A percentile compares a stretch with the other conserved stretches of the same genome.
Evolutionary conservation across 192 early-diverging fungal genomes (phyloP).

Genomic region (Backusella macrospora): DNA sequence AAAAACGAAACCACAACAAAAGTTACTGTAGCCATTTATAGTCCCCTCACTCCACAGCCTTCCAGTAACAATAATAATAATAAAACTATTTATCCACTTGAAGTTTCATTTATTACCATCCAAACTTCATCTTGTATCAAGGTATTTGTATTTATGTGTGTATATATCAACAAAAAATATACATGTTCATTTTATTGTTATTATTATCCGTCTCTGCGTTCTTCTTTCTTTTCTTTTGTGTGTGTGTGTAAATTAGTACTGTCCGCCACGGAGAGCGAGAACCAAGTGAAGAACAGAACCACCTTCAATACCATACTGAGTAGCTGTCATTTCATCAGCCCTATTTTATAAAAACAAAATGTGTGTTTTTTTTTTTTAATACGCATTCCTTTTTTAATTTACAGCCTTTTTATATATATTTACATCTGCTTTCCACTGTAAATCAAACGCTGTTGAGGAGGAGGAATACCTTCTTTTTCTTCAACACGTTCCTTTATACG

Average conservation of each 20-base stretch:
- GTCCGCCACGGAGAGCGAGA: conserved; percentile 91
- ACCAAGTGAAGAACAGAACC: conserved; percentile 93
- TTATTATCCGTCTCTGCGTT: background rate
- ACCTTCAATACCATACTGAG: conserved; percentile 71
- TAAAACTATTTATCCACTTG: background rate
- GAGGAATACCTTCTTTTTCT: conserved; percentile 97
- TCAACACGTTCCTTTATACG: conserved; percentile 92
- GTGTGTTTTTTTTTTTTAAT: conserved; percentile 12
- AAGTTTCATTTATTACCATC: background rate
- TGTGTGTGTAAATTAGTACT: too few relatives aligned
- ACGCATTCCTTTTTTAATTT: background rate
- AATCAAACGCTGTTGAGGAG: conserved; percentile 94
- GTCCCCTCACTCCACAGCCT: too few relatives aligned
- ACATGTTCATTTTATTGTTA: background rate
- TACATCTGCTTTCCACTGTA: conserved; percentile 95
- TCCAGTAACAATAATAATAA: too few relatives aligned
- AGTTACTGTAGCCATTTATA: too few relatives aligned
- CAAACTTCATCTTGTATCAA: background rate
- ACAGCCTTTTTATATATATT: conserved; percentile 11
- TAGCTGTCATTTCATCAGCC: conserved; percentile 75
- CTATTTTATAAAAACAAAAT: conserved; percentile 42
- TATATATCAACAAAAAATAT: background rate
- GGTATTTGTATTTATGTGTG: background rate
- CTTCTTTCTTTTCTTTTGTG: background rate
- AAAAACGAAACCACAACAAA: too few relatives aligned